Evolutionary conservation across 208 protist genomes (phyloP), one percentile per base, ranked within the genome.

Genomic region (Crithidia thermophila): DNA sequence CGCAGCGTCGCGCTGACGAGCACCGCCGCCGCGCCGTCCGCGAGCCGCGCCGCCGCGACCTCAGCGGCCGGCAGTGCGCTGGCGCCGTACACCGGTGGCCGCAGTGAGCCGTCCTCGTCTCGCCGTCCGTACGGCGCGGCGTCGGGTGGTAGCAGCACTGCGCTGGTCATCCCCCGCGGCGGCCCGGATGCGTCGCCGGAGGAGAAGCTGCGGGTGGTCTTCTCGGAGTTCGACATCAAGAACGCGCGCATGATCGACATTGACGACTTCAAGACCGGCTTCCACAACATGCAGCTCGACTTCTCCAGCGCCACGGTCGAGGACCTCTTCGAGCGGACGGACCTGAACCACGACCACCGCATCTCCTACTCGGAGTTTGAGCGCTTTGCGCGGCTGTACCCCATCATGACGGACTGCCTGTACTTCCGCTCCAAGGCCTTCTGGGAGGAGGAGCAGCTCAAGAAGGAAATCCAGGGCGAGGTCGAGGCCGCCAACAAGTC

Each of bases 391-490:
- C 75, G 81, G 16, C 61, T 93, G 16, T 97, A 97, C 74, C 93
- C 93, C 27, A 97, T 95, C 73, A 93, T 97, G 87, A 87, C 69
- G 23, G 90, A 97, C 76, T 95, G 89, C 68, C 78, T 97, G 20
- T 97, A 87, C 75, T 94, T 93, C 75, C 87, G 93, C 58, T 91
- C 79, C 50, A 95, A 94, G 82, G 90, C 90, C n/a, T 93, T 93
- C 66, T 95, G 90, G 90, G 88, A 94, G 51, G 90, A 97, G 74
- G 88, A 94, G 62, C 85, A 93, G 75, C 65, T 95, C 34, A 85
- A 78, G 43, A 91, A 91, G 56, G 83, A 90, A 7, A 93, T 97
- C 55, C 74, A 94, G 61, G 77, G 62, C 10, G 87, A 95, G 83
- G 80, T 79, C 13, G 87, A 94, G 23, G 82, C 82, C 2, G 87